Evolutionary conservation across 306 rosid genomes (phyloP).

Genomic region (Astragalus membranaceus): DNA sequence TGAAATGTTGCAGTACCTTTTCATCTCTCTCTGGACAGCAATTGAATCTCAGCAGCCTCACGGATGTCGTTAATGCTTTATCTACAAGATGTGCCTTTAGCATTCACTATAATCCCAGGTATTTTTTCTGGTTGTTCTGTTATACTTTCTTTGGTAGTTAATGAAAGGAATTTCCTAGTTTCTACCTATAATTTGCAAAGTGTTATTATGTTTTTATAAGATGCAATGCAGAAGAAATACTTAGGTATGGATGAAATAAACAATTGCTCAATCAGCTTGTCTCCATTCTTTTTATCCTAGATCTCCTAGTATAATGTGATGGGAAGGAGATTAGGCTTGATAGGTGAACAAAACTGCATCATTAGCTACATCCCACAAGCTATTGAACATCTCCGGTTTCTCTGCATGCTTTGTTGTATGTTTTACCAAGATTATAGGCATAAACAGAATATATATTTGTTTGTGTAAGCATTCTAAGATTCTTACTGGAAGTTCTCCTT

Average conservation of each 20-base stretch:
- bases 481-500: not conserved
- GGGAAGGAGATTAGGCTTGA: not conserved
- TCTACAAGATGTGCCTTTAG: slow-evolving; percentile 51
- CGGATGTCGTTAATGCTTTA: slow-evolving; percentile 60
- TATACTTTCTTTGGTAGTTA: not conserved
- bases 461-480: not conserved
- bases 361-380: not conserved
- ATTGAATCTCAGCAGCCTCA: slow-evolving; percentile 35
- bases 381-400: not conserved
- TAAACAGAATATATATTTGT: not conserved
- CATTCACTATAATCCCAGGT: slow-evolving; percentile 77
- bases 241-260: not conserved
- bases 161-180: not conserved
- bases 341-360: not conserved
- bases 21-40: slow-evolving; percentile 43
- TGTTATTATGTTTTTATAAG: not conserved
- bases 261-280: not conserved
- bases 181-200: not conserved
- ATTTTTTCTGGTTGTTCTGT: slow-evolving; percentile 4
- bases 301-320: not conserved
- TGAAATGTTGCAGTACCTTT: slow-evolving; percentile 41
- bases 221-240: not conserved
- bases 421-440: not conserved
- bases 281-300: not conserved
- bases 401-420: not conserved